Evolutionary conservation across 257 asterid species (phyloP), one percentile per base, ranked within the genome.

Genomic region (Scutellaria baicalensis): DNA sequence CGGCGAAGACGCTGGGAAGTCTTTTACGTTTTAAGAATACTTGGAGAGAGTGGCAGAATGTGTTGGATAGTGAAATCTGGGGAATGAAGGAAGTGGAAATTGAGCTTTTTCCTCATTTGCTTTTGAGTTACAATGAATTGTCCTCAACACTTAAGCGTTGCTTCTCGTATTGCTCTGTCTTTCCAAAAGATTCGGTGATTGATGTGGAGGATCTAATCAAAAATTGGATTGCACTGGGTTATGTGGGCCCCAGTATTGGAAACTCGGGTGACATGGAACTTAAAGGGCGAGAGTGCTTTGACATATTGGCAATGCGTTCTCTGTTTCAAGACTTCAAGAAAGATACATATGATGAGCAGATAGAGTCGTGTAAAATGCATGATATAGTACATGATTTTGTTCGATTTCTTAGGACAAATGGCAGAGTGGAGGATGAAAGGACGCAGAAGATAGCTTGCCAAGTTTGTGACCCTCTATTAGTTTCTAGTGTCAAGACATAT

Each of bases 211-310:
- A 63, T n/a, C 33, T 84, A 57, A 74, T 80, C 66, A 62, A 69
- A 67, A 76, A 66, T 14, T 84, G 87, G 89, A 82, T 78, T 77
- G 85, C 87, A 6, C 76, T 77, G 8, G 82, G 81, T 35, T 84
- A 76, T 73, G 58, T 84, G 36, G 18, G 55, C 20, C 18, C 74
- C 0, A 6, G 7, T 27, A 3, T 5, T 10, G 72, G 67, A 1
- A 48, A 18, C 33, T 27, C 33, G 4, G 33, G 33, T 27, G 33
- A 27, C 33, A 27, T 27, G 74, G 84, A 84, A 59, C 56, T 42
- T 0, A 68, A 0, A 68, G 87, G 90, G 1, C 40, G n/a, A 39
- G 71, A 74, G 52, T 42, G 17, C 49, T 42, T 74, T 3, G 12
- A 64, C 4, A 14, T 6, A 5, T 59, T 78, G 33, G 50, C 52